Conservation (phyloP, 2,329 filamentous ascomycete species). For the Alternaria brassicicola region DNA sequence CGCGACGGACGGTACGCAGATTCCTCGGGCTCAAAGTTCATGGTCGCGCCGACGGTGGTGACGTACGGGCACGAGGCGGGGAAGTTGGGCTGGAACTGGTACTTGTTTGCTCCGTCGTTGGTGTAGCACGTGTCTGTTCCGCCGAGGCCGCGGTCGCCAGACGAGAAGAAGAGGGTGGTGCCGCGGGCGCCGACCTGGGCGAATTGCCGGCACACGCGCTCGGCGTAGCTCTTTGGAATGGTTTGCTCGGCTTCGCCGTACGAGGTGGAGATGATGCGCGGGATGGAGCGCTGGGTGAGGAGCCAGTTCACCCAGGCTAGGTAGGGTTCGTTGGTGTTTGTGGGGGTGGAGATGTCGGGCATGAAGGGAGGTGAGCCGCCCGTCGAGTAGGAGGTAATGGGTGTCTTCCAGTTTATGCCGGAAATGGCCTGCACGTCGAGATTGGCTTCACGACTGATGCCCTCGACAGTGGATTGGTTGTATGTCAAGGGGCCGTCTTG, state of each 20-base stretch:
- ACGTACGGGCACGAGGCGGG: constrained; percentile 72
- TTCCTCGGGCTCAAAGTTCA: constrained; percentile 60
- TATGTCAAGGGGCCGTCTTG: constrained; percentile 52
- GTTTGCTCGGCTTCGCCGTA: constrained; percentile 72
- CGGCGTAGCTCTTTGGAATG: constrained; percentile 65
- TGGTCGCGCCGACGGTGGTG: constrained; percentile 68
- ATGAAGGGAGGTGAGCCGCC: constrained; percentile 62
- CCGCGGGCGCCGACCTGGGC: constrained; percentile 71
- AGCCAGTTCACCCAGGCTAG: constrained; percentile 67
- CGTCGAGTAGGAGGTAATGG: constrained; percentile 64
- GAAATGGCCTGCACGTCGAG: constrained; percentile 68
- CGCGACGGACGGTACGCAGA: constrained; percentile 49
- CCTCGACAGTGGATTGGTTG: constrained; percentile 30
- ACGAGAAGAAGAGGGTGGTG: constrained; percentile 67
- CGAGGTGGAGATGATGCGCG: constrained; percentile 67
- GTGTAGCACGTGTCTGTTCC: constrained; percentile 58
- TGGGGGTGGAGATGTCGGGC: constrained; percentile 54
- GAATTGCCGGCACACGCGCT: constrained; percentile 67
- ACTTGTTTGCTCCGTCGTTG: constrained; percentile 64
- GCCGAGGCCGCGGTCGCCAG: constrained; percentile 67
- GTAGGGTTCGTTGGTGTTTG: constrained; percentile 71
- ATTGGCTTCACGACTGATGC: constrained; percentile 63
- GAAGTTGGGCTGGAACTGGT: constrained; percentile 66
- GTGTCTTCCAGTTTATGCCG: constrained; percentile 60
- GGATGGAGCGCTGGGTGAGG: constrained; percentile 61